Percentiles rank a stretch among this genome's conserved stretches.
Conservation (phyloP, 352 stramenopile genomes). For the Phytophthora kernoviae region DNA sequence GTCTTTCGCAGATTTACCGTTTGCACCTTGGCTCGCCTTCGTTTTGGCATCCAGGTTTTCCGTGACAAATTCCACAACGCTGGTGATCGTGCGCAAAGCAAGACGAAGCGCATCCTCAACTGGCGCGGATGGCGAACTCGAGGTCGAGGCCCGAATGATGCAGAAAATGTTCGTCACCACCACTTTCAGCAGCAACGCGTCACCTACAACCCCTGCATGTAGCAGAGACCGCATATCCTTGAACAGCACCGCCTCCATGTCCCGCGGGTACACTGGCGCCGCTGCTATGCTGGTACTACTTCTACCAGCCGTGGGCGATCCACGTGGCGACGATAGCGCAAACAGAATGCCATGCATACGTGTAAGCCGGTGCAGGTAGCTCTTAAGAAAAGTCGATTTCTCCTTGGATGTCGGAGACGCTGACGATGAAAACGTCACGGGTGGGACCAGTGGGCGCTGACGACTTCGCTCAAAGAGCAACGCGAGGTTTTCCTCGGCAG, state of each 20-base stretch:
- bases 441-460: constrained; percentile 63
- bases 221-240: constrained; percentile 66
- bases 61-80: constrained; percentile 58
- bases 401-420: constrained; percentile 61
- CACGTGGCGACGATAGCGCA: constrained; percentile 42
- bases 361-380: constrained; percentile 85
- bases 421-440: constrained; percentile 40
- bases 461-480: constrained; percentile 89
- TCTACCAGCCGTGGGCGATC: constrained; percentile 22
- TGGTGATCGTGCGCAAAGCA: constrained; percentile 43
- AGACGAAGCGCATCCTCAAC: constrained; percentile 64
- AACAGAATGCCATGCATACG: constrained; percentile 88
- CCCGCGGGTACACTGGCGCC: constrained; percentile 50
- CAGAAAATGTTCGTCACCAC: constrained; percentile 85
- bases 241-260: constrained; percentile 72
- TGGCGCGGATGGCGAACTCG: constrained; percentile 17
- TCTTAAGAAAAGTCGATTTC: constrained; percentile 88
- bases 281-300: constrained; percentile 8
- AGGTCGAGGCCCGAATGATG: constrained; percentile 44
- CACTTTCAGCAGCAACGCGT: constrained; percentile 80
- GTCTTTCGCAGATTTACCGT: constrained; percentile 25
- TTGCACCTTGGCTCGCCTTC: constrained; percentile 9
- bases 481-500: constrained; percentile 88
- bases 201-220: constrained; percentile 62
- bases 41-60: constrained; percentile 34